phyloP scores from a whole-genome alignment of 164 flowering plant genomes.

The Cinnamomum micranthum region DNA sequence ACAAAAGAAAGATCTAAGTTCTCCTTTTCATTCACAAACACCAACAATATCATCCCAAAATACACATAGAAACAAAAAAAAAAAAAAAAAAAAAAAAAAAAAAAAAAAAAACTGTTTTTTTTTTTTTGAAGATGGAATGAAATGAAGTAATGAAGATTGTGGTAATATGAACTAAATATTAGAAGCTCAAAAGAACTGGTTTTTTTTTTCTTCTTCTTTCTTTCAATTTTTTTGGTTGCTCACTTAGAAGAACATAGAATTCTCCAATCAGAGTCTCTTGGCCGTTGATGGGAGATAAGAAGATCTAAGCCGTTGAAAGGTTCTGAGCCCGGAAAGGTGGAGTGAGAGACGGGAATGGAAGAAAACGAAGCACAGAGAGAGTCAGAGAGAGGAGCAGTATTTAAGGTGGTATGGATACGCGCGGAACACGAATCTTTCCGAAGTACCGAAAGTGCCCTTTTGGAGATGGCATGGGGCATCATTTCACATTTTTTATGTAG shows the following conservation, averaged over 20 bases:
- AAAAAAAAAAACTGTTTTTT: no score
- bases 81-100: no score
- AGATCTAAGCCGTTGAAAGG: constrained; percentile 1
- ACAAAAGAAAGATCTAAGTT: no score
- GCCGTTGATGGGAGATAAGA: neutral
- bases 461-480: neutral
- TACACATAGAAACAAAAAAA: no score
- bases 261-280: neutral
- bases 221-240: neutral
- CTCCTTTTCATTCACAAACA: no score
- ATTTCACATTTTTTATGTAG: no score
- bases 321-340: neutral
- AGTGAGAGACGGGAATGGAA: neutral
- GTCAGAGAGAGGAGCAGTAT: constrained; percentile 3
- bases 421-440: constrained; percentile 7
- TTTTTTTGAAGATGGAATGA: no score
- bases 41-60: no score
- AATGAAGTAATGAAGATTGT: no score
- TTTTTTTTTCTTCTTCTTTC: neutral
- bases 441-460: neutral
- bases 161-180: no score
- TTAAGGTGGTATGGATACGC: constrained; percentile 22
- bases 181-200: no score
- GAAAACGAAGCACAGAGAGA: constrained; percentile 1
- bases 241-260: neutral